Conservation (phyloP, 2,329 filamentous ascomycete genomes). For the Aureobasidium musti region DNA sequence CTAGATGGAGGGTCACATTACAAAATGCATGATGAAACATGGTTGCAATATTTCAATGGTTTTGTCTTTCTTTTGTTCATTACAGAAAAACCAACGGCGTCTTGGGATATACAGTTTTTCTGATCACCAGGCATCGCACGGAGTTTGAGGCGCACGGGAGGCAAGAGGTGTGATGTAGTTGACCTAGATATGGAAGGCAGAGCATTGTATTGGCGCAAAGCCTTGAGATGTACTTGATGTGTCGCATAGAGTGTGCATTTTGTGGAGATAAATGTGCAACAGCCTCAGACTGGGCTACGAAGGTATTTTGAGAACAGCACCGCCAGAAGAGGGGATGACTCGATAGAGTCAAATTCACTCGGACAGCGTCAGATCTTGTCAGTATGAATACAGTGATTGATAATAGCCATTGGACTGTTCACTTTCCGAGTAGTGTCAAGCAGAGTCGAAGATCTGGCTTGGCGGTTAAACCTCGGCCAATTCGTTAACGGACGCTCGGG, state of each 20-base stretch:
- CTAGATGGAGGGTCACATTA: conserved; percentile 3
- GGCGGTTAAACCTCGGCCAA: background rate
- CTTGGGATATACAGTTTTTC: conserved; percentile 9
- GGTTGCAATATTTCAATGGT: conserved; percentile 7
- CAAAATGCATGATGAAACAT: conserved; percentile 17
- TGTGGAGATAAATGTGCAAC: conserved; percentile 4
- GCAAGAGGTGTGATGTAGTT: conserved; percentile 5
- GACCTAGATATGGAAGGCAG: conserved; percentile 14
- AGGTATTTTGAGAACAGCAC: background rate
- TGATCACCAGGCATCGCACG: conserved; percentile 18
- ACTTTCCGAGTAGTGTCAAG: background rate
- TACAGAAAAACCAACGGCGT: conserved; percentile 5
- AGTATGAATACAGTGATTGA: background rate
- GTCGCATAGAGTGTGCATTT: background rate
- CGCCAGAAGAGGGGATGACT: no score
- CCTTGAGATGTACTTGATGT: background rate
- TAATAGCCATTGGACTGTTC: background rate
- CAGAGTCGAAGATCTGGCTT: background rate
- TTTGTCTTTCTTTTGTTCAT: conserved; percentile 11
- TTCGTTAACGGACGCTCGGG: background rate
- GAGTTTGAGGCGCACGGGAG: conserved; percentile 13
- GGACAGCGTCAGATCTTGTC: background rate
- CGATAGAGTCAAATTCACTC: background rate
- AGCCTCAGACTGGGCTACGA: background rate
- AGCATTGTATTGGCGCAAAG: conserved; percentile 16